A percentile compares a stretch with the other conserved stretches of the same genome.
Conservation (phyloP, 345 rosid genomes). For the Eucalyptus albens region DNA sequence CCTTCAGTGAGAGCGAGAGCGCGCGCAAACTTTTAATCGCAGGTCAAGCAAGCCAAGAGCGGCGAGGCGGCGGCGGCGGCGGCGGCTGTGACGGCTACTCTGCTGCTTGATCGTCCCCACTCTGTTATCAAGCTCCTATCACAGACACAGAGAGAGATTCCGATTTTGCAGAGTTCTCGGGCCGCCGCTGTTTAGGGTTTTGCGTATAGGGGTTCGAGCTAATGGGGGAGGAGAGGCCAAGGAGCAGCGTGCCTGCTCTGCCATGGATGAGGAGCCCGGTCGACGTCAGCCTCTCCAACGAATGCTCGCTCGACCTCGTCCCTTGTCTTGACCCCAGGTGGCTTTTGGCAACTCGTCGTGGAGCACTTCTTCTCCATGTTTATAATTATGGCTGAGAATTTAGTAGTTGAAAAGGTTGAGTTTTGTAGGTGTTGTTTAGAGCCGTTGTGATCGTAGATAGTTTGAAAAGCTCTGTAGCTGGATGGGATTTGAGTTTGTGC, state of each 20-base stretch:
- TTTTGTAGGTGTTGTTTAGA: neutral
- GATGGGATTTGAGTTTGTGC: neutral
- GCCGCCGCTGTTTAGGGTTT: neutral
- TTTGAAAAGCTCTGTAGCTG: neutral
- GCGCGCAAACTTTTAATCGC: neutral
- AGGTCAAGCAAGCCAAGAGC: neutral
- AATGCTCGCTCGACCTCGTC: slow-evolving; percentile 40
- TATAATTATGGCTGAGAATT: neutral
- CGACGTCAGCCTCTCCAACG: slow-evolving; percentile 38
- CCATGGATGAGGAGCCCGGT: slow-evolving; percentile 94
- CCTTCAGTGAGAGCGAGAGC: neutral
- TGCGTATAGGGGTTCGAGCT: neutral
- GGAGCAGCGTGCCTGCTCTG: slow-evolving; percentile 34
- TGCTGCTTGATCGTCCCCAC: neutral
- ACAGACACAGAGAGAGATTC: neutral
- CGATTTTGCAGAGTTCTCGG: neutral
- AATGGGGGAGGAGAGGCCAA: slow-evolving; percentile 17
- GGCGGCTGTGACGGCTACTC: neutral
- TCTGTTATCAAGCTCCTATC: neutral
- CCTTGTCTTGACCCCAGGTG: slow-evolving; percentile 84
- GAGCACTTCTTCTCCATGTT: neutral
- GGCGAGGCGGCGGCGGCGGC: neutral
- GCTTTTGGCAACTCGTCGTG: neutral
- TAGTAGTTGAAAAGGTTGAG: neutral
- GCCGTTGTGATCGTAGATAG: neutral